phyloP scores from a whole-genome alignment of 441 rosid species.

The Arabidopsis hybrid region DNA sequence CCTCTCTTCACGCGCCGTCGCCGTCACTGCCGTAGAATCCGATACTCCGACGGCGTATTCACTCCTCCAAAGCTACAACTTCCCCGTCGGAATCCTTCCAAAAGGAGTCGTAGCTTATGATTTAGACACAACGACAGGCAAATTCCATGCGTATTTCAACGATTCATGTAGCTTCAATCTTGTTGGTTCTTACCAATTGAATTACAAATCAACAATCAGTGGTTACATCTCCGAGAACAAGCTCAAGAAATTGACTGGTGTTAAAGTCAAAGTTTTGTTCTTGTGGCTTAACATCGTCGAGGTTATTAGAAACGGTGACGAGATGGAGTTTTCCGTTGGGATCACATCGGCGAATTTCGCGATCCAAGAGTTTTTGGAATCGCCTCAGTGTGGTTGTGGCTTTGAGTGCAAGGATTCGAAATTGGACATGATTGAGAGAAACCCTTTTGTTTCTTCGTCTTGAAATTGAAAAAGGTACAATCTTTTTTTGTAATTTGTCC shows the following conservation, averaged over 20 bases:
- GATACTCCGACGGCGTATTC: conserved; percentile 66
- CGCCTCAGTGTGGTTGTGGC: conserved; percentile 96
- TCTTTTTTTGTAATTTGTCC: background rate
- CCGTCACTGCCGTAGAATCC: conserved; percentile 3
- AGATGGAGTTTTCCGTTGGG: conserved; percentile 85
- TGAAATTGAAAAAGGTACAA: conserved; percentile 40
- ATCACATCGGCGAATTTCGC: conserved; percentile 79
- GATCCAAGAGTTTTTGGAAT: conserved; percentile 77
- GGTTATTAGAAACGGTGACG: conserved; percentile 62
- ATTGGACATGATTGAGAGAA: conserved; percentile 43
- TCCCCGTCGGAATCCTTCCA: conserved; percentile 89
- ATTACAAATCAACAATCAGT: conserved; percentile 71
- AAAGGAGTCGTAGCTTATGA: conserved; percentile 69
- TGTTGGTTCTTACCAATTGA: conserved; percentile 83
- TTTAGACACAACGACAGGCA: conserved; percentile 64
- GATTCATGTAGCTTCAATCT: conserved; percentile 84
- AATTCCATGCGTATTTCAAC: conserved; percentile 62
- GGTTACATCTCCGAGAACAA: conserved; percentile 68
- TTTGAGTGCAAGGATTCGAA: conserved; percentile 56
- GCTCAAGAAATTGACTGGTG: conserved; percentile 65
- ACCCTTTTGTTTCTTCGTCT: conserved; percentile 57
- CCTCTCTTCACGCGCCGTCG: conserved; percentile 28
- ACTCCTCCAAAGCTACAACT: conserved; percentile 64
- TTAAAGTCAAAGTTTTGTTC: conserved; percentile 81
- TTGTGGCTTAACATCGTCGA: conserved; percentile 91